phyloP scores from a whole-genome alignment of 345 rosid species.

The Excoecaria cochinchinensis region DNA sequence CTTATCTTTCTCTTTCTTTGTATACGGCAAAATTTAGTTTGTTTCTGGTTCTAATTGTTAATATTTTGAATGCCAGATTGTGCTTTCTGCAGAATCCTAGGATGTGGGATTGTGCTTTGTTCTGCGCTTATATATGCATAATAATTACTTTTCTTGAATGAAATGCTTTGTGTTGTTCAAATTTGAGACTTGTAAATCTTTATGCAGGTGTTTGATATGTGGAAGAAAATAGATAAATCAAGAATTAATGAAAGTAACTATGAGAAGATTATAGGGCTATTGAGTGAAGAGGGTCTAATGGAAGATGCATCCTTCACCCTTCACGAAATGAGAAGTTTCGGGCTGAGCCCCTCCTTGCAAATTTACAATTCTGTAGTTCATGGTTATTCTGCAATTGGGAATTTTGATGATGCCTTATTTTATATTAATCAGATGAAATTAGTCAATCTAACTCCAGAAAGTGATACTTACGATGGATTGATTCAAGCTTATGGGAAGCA shows the following conservation, averaged over 20 bases:
- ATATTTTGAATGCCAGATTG: background rate
- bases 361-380: slow-evolving; percentile 55
- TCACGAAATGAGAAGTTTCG: slow-evolving; percentile 38
- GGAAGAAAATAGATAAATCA: slow-evolving; percentile 52
- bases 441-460: slow-evolving; percentile 35
- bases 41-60: background rate
- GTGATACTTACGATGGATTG: slow-evolving; percentile 52
- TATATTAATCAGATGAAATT: slow-evolving; percentile 50
- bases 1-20: background rate
- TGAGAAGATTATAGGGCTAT: slow-evolving; percentile 50
- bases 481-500: slow-evolving; percentile 56
- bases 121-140: background rate
- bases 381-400: slow-evolving; percentile 43
- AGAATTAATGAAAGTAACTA: slow-evolving; percentile 48
- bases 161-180: background rate
- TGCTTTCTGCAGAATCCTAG: background rate
- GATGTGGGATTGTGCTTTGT: background rate
- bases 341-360: slow-evolving; percentile 42
- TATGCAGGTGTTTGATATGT: slow-evolving; percentile 59
- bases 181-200: slow-evolving; percentile 8
- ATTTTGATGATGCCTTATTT: slow-evolving; percentile 47
- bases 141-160: background rate
- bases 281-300: slow-evolving; percentile 43
- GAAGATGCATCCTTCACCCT: slow-evolving; percentile 52
- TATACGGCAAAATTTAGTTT: background rate